Conservation (phyloP, 192 early-diverging fungal species). For the Coemansia sp. region DNA sequence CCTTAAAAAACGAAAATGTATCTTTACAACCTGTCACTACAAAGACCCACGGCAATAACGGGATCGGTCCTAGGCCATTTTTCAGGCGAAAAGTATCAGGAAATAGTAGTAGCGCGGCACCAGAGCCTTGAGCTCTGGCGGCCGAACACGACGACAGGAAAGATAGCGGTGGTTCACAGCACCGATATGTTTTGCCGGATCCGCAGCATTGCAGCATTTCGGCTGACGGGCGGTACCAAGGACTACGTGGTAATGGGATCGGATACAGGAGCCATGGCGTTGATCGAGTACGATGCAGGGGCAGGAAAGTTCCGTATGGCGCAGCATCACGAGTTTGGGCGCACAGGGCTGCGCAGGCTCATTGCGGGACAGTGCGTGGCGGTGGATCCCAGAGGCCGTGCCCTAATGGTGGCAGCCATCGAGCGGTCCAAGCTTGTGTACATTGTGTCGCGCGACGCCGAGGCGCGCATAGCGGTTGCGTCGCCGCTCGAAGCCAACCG, state of each 20-base stretch:
- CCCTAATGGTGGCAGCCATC: constrained; percentile 91
- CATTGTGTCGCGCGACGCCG: constrained; percentile 90
- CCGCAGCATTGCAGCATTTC: constrained; percentile 79
- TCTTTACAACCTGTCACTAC: constrained; percentile 91
- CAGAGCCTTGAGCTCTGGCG: constrained; percentile 79
- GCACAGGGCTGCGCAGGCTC: constrained; percentile 84
- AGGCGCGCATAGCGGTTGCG: constrained; percentile 76
- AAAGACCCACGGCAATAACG: constrained; percentile 77
- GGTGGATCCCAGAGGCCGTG: constrained; percentile 93
- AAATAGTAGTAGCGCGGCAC: constrained; percentile 75
- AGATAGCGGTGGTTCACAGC: constrained; percentile 70
- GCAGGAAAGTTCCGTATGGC: constrained; percentile 77
- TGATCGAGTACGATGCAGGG: constrained; percentile 84
- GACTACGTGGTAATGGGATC: constrained; percentile 91
- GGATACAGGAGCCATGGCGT: constrained; percentile 86
- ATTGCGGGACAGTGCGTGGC: constrained; percentile 97
- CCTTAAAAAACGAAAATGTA: constrained; percentile 19
- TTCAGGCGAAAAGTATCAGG: constrained; percentile 87
- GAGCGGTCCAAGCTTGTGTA: constrained; percentile 98
- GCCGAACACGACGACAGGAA: constrained; percentile 78
- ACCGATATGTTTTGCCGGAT: constrained; percentile 86
- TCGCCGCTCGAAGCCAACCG: constrained; percentile 96
- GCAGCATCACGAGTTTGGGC: constrained; percentile 94
- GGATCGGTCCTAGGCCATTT: constrained; percentile 88
- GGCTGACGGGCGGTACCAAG: constrained; percentile 85